These are phyloP conservation scores for Botryotinia globosa DNA, from an alignment of 2,329 filamentous ascomycete species.

Conservation along the genomic window DNA sequence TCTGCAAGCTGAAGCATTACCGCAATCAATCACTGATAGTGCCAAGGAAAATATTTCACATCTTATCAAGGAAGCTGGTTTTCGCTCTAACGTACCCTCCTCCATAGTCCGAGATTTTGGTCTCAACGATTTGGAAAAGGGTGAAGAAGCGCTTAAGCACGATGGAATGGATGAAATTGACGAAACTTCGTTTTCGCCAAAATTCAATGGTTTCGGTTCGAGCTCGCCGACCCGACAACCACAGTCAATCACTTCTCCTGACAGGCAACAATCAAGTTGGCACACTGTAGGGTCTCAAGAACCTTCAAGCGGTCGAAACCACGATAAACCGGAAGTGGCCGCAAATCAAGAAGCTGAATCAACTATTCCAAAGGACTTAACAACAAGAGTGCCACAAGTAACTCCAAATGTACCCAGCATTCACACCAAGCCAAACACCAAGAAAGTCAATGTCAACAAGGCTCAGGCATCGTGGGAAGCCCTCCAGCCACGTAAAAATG, in stretches of 20 bases:
- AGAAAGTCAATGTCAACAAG: conserved; percentile 19
- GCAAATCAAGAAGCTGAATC: not conserved
- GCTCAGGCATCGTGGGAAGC: conserved; percentile 28
- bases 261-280: conserved; percentile 30
- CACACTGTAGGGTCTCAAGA: conserved; percentile 25
- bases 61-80: conserved; percentile 49
- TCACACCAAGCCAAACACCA: not conserved
- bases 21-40: conserved; percentile 29
- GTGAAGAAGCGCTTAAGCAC: conserved; percentile 30
- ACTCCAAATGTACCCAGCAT: not conserved
- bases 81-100: conserved; percentile 46
- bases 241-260: conserved; percentile 13
- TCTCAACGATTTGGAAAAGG: conserved; percentile 32
- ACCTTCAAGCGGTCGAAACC: conserved; percentile 8
- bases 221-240: conserved; percentile 24
- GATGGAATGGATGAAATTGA: conserved; percentile 27
- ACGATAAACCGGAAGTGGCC: not conserved
- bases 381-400: not conserved
- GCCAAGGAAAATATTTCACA: conserved; percentile 43
- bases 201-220: conserved; percentile 37
- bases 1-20: conserved; percentile 31
- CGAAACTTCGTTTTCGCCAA: conserved; percentile 33
- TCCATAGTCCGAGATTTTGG: conserved; percentile 36
- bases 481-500: conserved; percentile 21
- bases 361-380: not conserved